Evolutionary conservation across 306 rosid genomes (phyloP), one percentile per base, ranked within the genome.

Genomic region (Glycine latifolia): DNA sequence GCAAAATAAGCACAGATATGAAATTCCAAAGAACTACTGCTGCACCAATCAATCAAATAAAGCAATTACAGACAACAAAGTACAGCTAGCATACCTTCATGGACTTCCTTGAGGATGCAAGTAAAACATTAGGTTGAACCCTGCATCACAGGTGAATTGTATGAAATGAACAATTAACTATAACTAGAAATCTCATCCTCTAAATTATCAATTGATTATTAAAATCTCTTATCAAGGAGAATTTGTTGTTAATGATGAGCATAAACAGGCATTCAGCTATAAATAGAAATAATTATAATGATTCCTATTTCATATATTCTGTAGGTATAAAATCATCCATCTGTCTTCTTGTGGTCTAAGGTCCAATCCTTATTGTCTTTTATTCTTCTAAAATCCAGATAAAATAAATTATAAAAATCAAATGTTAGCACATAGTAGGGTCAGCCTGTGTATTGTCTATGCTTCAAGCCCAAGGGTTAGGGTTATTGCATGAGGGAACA

Each of bases 31-130:
- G 71, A 67, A 83, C 10, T 49, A 56, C 44, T 75, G 66, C 16
- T 39, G n/a, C 58, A 14, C 54, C 43, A 39, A 62, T 31, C 79
- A 77, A 81, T 66, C 58, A 81, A 55, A 48, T 15, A 69, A 76
- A 70, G 72, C 13, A 56, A 4, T 10, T 13, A 53, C 26, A 43
- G 26, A 41, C 60, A 75, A 37, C 5, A 31, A 65, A 81, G 53
- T 47, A 56, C 46, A 68, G 81, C 41, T 41, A 37, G 78, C 89
- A 59, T 87, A 94, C 97, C 90, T 83, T 89, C 71, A 56, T 53
- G 82, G 89, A 85, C 80, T 88, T 90, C 78, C 89, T 85, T 35
- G 87, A 80, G 82, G 88, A 61, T 66, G 87, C 67, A 44, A 31
- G 69, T 77, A 84, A 73, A 81, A 81, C 79, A 20, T 80, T 86